Conservation (phyloP, 2,329 filamentous ascomycete species). For the Penicillium sp. region DNA sequence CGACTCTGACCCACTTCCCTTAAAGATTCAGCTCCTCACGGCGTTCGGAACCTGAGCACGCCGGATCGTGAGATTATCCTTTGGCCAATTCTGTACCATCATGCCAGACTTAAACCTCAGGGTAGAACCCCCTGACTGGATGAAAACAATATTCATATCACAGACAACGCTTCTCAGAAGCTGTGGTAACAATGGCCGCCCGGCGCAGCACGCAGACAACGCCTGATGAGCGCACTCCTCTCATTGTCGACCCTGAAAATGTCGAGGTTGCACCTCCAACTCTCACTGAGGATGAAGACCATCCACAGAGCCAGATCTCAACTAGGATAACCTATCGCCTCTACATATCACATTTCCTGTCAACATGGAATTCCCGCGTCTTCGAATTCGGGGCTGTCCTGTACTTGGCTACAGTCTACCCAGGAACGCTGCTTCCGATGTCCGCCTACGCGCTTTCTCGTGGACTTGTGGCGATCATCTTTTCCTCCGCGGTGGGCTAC, state of each 20-base stretch:
- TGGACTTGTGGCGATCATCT: slow-evolving; percentile 51
- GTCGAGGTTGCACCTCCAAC: neutral
- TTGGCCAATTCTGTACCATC: neutral
- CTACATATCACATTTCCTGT: slow-evolving; percentile 63
- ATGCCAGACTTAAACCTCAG: neutral
- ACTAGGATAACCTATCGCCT: slow-evolving; percentile 39
- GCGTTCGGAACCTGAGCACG: neutral
- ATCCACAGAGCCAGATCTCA: neutral
- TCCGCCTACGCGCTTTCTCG: slow-evolving; percentile 70
- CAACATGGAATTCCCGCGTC: slow-evolving; percentile 64
- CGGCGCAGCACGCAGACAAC: neutral
- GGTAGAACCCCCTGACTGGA: neutral
- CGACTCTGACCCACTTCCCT: neutral
- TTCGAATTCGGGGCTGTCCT: slow-evolving; percentile 65
- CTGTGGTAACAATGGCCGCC: neutral
- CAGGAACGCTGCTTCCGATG: slow-evolving; percentile 64
- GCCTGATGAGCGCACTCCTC: neutral
- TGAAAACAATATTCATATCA: neutral
- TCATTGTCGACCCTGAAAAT: slow-evolving; percentile 2
- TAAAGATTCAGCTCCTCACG: neutral
- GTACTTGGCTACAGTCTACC: slow-evolving; percentile 59
- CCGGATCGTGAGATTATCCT: slow-evolving; percentile 3
- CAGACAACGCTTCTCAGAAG: neutral
- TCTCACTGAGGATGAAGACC: neutral
- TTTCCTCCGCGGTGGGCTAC: slow-evolving; percentile 50